Percentiles rank a stretch among this genome's conserved stretches.
phyloP scores from a whole-genome alignment of 208 protist species.

The Phytomonas serpens region DNA sequence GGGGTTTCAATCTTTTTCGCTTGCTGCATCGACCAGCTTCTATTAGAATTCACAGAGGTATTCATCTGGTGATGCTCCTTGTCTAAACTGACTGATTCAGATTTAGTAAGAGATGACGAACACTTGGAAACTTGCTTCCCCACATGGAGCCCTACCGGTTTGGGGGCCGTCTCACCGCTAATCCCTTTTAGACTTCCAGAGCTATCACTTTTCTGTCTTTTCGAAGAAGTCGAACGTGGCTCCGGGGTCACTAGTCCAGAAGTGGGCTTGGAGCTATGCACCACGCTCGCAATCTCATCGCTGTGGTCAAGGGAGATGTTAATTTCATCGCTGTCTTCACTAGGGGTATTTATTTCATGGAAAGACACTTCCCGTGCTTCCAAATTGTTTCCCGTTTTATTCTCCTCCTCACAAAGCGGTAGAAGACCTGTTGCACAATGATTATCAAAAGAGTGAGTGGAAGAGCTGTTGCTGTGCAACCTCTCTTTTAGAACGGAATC shows the following conservation, averaged over 20 bases:
- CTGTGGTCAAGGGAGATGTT: conserved; percentile 5
- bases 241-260: background rate
- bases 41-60: background rate
- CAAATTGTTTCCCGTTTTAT: background rate
- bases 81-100: background rate
- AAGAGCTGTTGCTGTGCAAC: background rate
- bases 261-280: background rate
- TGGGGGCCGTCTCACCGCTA: background rate
- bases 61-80: background rate
- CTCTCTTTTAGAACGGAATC: background rate
- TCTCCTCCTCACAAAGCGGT: background rate
- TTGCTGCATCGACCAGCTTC: background rate
- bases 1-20: background rate
- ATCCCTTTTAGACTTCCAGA: background rate
- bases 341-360: background rate
- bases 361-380: background rate
- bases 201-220: background rate
- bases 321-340: background rate
- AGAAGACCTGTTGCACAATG: background rate
- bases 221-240: background rate
- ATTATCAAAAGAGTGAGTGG: background rate
- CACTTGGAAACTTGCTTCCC: background rate
- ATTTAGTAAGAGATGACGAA: background rate
- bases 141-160: background rate
- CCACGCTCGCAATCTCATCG: background rate